phyloP scores from a whole-genome alignment of 2,329 filamentous ascomycete species.

The Claviceps arundinis region DNA sequence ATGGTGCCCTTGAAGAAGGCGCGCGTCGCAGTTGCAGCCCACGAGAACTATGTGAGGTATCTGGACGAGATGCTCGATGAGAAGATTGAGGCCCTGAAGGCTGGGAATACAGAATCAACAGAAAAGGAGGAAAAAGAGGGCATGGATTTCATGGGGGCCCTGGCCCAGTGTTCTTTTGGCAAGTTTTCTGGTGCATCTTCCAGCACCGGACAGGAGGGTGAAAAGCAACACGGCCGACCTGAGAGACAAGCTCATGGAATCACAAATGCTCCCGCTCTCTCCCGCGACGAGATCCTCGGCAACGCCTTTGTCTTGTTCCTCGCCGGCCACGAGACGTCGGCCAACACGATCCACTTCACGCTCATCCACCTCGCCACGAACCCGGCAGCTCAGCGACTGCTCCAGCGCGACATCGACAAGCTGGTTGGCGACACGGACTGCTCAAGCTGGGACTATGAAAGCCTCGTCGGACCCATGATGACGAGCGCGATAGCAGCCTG shows the following conservation, averaged over 20 bases:
- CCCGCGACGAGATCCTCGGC: slow-evolving; percentile 53
- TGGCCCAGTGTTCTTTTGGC: slow-evolving; percentile 12
- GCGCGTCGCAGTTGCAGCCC: slow-evolving; percentile 38
- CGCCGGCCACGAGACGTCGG: slow-evolving; percentile 71
- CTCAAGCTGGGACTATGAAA: slow-evolving; percentile 57
- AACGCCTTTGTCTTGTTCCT: slow-evolving; percentile 58
- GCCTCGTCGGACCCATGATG: slow-evolving; percentile 50
- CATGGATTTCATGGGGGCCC: slow-evolving; percentile 40
- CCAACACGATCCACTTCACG: slow-evolving; percentile 60
- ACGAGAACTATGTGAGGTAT: slow-evolving; percentile 53
- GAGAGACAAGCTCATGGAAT: slow-evolving; percentile 11
- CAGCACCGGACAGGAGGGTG: slow-evolving; percentile 15
- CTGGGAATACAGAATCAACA: too few species aligned
- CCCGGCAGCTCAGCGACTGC: slow-evolving; percentile 45
- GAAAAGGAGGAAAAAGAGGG: slow-evolving; percentile 25
- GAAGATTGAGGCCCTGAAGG: slow-evolving; percentile 34
- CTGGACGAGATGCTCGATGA: slow-evolving; percentile 54
- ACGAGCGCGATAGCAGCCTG: slow-evolving; percentile 59
- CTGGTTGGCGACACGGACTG: slow-evolving; percentile 47
- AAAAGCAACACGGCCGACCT: slow-evolving; percentile 9
- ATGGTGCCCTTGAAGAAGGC: slow-evolving; percentile 37
- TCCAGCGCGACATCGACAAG: slow-evolving; percentile 57
- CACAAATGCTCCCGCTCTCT: slow-evolving; percentile 26
- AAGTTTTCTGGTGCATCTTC: neutral
- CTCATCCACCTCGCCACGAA: slow-evolving; percentile 55